These are phyloP conservation scores for Tilletia caries DNA, from an alignment of 1,284 basidiomycete genomes.

Conservation along the genomic window DNA sequence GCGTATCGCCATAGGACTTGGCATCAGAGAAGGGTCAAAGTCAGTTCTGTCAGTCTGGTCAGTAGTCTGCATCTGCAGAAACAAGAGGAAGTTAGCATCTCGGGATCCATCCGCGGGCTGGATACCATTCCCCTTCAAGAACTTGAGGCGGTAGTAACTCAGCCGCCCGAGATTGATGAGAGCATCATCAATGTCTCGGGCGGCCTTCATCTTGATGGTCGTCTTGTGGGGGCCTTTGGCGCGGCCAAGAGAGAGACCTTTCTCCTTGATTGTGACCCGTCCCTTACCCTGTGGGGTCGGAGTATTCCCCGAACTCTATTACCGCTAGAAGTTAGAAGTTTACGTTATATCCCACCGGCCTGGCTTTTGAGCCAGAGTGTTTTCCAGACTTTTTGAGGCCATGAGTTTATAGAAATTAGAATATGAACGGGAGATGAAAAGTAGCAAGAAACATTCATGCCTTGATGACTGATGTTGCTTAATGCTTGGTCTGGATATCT, in stretches of 20 bases:
- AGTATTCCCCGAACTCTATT: too few species aligned
- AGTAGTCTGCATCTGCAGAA: background rate
- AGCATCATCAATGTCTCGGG: background rate
- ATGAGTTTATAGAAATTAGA: too few species aligned
- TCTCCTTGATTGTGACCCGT: background rate
- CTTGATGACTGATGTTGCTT: too few species aligned
- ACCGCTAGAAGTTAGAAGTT: too few species aligned
- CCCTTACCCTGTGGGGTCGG: too few species aligned
- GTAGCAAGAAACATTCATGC: too few species aligned
- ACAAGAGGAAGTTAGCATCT: constrained; percentile 11
- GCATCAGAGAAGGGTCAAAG: background rate
- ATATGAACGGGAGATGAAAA: too few species aligned
- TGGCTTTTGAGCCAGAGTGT: too few species aligned
- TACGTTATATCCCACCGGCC: too few species aligned
- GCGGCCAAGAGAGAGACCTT: background rate
- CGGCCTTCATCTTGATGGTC: background rate
- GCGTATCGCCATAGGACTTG: background rate
- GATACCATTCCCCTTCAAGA: constrained; percentile 3
- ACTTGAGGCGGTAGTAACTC: background rate
- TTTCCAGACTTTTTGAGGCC: too few species aligned
- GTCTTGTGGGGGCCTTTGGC: constrained; percentile 1
- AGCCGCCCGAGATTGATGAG: constrained; percentile 9
- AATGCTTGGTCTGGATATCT: too few species aligned
- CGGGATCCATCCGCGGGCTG: background rate
- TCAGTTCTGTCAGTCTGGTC: background rate